A percentile compares a stretch with the other conserved stretches of the same genome.
Conservation (phyloP, 2,329 filamentous ascomycete genomes). For the Fusarium sp. region DNA sequence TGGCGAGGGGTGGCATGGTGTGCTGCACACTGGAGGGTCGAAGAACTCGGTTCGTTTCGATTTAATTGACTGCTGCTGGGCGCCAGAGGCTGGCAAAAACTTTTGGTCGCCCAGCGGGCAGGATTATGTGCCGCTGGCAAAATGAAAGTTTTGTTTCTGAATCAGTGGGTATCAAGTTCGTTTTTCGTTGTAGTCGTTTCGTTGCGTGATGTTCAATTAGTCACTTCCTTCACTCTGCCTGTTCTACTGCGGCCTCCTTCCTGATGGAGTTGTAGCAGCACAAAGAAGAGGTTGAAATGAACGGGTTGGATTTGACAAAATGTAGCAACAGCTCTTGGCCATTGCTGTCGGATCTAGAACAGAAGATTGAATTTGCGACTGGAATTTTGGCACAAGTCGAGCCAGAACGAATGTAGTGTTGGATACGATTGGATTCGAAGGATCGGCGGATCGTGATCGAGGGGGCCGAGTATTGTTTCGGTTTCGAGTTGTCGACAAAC, state of each 20-base stretch:
- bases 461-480: slow-evolving; percentile 16
- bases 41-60: slow-evolving; percentile 10
- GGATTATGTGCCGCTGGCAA: slow-evolving; percentile 7
- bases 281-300: slow-evolving; percentile 16
- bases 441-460: slow-evolving; percentile 21
- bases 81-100: slow-evolving; percentile 36
- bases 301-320: slow-evolving; percentile 23
- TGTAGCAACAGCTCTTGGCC: slow-evolving; percentile 40
- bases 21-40: slow-evolving; percentile 15
- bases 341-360: slow-evolving; percentile 42
- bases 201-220: slow-evolving; percentile 34
- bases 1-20: slow-evolving; percentile 39
- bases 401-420: slow-evolving; percentile 19
- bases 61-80: slow-evolving; percentile 36
- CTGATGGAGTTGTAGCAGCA: slow-evolving; percentile 33
- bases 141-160: slow-evolving; percentile 14
- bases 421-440: not conserved
- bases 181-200: slow-evolving; percentile 24
- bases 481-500: slow-evolving; percentile 20
- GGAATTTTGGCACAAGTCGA: slow-evolving; percentile 18
- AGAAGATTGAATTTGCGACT: slow-evolving; percentile 24
- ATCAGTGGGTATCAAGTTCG: slow-evolving; percentile 24
- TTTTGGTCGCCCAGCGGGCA: slow-evolving; percentile 42
- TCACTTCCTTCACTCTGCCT: slow-evolving; percentile 25
- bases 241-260: slow-evolving; percentile 34